phyloP scores from a whole-genome alignment of 306 rosid species.

The Casuarina cunninghamiana region DNA sequence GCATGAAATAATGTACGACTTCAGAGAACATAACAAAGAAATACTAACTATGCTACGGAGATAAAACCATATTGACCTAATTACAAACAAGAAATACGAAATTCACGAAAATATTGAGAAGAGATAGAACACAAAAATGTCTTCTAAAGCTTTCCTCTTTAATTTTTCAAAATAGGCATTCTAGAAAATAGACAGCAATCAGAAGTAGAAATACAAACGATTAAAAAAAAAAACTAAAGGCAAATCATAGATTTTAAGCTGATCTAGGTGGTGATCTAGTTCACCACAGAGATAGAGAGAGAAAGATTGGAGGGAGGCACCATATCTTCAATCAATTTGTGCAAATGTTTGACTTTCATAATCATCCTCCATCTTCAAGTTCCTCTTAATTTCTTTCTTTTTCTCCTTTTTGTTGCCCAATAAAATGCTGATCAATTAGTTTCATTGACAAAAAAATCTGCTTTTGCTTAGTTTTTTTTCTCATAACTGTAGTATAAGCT shows the following conservation, averaged over 20 bases:
- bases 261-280: not conserved
- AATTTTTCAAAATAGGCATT: not conserved
- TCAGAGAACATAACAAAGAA: not conserved
- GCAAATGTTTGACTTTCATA: not conserved
- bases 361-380: slow-evolving; percentile 8
- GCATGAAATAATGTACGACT: slow-evolving; percentile 34
- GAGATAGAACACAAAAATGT: not conserved
- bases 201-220: not conserved
- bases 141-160: not conserved
- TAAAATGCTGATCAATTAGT: not conserved
- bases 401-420: not conserved
- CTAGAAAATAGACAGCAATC: not conserved
- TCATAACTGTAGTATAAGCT: not conserved
- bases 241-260: not conserved
- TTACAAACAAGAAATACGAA: not conserved
- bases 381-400: not conserved
- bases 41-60: not conserved
- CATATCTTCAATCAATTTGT: not conserved
- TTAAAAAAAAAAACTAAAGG: no score
- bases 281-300: not conserved
- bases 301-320: no score
- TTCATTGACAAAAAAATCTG: no score
- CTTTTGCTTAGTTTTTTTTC: not conserved
- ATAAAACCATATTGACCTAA: not conserved
- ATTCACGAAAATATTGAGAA: not conserved